Evolutionary conservation across 1,139 yeast genomes (phyloP).

Genomic region (Geotrichum citri-aurantii): DNA sequence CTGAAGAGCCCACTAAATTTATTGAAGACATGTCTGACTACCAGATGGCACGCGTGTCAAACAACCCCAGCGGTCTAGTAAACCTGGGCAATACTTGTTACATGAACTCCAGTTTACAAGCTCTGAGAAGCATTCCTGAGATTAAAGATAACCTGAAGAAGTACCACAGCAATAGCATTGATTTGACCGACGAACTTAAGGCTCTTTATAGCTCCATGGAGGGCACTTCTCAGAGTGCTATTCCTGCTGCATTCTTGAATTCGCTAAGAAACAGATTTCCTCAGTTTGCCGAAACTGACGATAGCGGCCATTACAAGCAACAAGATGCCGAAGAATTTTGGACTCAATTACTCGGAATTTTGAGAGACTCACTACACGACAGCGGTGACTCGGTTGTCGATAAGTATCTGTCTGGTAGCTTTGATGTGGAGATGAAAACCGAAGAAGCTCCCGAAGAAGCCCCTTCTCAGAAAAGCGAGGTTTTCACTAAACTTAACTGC

Average conservation of each 20-base stretch:
- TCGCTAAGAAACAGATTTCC: slow-evolving; percentile 50
- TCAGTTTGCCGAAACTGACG: slow-evolving; percentile 74
- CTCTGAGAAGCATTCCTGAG: slow-evolving; percentile 63
- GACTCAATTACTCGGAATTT: slow-evolving; percentile 62
- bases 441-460: slow-evolving; percentile 58
- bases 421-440: slow-evolving; percentile 53
- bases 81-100: slow-evolving; percentile 95
- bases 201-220: slow-evolving; percentile 34
- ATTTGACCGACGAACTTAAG: slow-evolving; percentile 31
- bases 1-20: slow-evolving; percentile 50
- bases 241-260: slow-evolving; percentile 59
- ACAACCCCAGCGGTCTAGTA: slow-evolving; percentile 69
- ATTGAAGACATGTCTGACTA: slow-evolving; percentile 61
- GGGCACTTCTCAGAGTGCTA: slow-evolving; percentile 30
- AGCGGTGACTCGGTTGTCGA: slow-evolving; percentile 38
- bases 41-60: slow-evolving; percentile 35
- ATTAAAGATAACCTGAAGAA: slow-evolving; percentile 35
- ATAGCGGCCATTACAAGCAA: slow-evolving; percentile 72
- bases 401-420: slow-evolving; percentile 57
- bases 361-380: slow-evolving; percentile 36
- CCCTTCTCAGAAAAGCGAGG: slow-evolving; percentile 45
- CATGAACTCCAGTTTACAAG: slow-evolving; percentile 83
- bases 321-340: slow-evolving; percentile 98
- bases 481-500: slow-evolving; percentile 70
- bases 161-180: slow-evolving; percentile 17